Evolutionary conservation across 140 eudicot species (phyloP).

Genomic region (Flaveria floridana): DNA sequence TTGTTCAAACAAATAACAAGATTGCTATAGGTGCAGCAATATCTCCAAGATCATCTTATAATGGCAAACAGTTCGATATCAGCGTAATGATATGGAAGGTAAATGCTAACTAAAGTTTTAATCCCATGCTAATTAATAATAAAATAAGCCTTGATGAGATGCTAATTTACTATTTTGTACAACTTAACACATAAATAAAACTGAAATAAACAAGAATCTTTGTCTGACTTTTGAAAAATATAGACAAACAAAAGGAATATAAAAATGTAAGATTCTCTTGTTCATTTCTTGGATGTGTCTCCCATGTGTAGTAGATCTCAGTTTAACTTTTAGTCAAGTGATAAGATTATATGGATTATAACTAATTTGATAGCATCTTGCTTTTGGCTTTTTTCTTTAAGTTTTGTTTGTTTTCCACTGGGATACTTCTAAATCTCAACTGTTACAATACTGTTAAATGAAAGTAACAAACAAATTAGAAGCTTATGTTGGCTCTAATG

Average conservation of each 20-base stretch:
- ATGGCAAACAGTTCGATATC: conserved; percentile 72
- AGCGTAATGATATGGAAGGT: conserved; percentile 98
- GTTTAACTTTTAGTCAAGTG: conserved; percentile 32
- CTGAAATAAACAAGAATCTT: conserved; percentile 5
- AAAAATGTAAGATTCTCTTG: conserved; percentile 48
- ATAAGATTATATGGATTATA: conserved; percentile 11
- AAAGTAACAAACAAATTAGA: conserved; percentile 38
- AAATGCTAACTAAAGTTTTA: conserved; percentile 7
- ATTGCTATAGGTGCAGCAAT: conserved; percentile 97
- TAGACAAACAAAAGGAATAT: conserved; percentile 11
- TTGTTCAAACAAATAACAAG: conserved; percentile 82
- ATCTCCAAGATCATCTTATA: conserved; percentile 81
- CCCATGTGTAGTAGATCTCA: conserved; percentile 38
- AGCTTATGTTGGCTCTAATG: conserved; percentile 27
- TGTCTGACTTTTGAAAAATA: conserved; percentile 19
- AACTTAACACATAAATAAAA: conserved; percentile 7
- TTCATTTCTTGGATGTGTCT: conserved; percentile 35
- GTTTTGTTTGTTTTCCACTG: conserved; percentile 26
- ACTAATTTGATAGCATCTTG: conserved; percentile 24
- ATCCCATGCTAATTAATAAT: not conserved
- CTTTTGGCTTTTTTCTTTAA: conserved; percentile 15
- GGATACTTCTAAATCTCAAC: conserved; percentile 30
- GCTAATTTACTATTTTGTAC: not conserved
- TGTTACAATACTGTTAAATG: conserved; percentile 31
- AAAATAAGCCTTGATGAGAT: not conserved